Conservation (phyloP, 345 rosid species). For the Brassica napus region DNA sequence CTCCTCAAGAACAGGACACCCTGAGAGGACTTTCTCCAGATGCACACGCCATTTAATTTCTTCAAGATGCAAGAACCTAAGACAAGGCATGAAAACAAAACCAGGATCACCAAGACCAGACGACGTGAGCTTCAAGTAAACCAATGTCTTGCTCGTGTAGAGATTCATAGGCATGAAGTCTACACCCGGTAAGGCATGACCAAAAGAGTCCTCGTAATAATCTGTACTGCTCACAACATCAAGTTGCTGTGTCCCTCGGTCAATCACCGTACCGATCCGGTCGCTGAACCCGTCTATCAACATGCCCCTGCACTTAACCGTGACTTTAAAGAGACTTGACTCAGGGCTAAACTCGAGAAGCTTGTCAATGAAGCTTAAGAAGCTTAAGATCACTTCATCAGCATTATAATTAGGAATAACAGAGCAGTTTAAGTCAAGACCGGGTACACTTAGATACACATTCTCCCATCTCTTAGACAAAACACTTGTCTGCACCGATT, state of each 20-base stretch:
- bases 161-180: conserved; percentile 6
- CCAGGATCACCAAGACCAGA: background rate
- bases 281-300: background rate
- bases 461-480: background rate
- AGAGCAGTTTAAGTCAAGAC: background rate
- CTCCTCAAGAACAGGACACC: conserved; percentile 8
- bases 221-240: background rate
- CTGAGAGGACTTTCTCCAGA: background rate
- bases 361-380: conserved; percentile 4
- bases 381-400: background rate
- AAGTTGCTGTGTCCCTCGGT: background rate
- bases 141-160: background rate
- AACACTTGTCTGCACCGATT: background rate
- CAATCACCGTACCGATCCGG: background rate
- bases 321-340: background rate
- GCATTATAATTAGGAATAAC: too few species aligned
- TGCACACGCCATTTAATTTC: background rate
- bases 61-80: background rate
- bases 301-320: background rate
- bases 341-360: conserved; percentile 1
- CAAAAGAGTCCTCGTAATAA: too few species aligned
- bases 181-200: background rate
- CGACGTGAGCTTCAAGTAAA: background rate
- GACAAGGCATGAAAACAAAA: conserved; percentile 6
- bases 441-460: conserved; percentile 15